Conservation (phyloP, 495 filamentous ascomycete species). For the Aspergillus carlsbadensis region DNA sequence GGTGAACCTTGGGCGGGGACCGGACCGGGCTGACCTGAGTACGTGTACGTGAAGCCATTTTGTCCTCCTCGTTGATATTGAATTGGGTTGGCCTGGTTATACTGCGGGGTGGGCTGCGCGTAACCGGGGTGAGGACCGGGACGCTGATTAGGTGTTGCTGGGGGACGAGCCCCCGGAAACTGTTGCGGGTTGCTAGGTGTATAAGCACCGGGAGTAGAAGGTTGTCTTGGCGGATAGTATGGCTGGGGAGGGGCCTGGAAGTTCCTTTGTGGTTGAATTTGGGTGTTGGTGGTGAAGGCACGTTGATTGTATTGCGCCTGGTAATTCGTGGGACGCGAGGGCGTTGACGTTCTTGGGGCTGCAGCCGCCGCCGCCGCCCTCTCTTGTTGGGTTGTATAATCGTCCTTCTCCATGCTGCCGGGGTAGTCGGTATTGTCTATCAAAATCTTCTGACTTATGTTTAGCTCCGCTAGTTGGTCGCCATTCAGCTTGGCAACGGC, state of each 20-base stretch:
- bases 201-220: conserved; percentile 33
- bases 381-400: conserved; percentile 47
- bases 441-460: conserved; percentile 78
- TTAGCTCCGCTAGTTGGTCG: conserved; percentile 76
- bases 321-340: conserved; percentile 30
- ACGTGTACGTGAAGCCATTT: conserved; percentile 43
- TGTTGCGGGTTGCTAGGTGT: conserved; percentile 34
- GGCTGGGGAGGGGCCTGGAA: conserved; percentile 38
- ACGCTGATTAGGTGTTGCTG: conserved; percentile 45
- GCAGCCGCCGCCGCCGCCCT: conserved; percentile 18
- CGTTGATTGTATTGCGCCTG: conserved; percentile 41
- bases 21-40: conserved; percentile 29
- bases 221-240: conserved; percentile 41
- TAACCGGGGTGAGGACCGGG: conserved; percentile 37
- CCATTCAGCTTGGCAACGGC: conserved; percentile 83
- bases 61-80: conserved; percentile 39
- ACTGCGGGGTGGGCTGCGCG: conserved; percentile 37
- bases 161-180: conserved; percentile 37
- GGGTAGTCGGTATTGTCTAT: conserved; percentile 67
- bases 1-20: conserved; percentile 33
- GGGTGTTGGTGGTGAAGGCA: conserved; percentile 31
- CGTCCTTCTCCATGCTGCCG: conserved; percentile 87
- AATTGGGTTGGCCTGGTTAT: conserved; percentile 34
- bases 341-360: conserved; percentile 34
- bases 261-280: conserved; percentile 28